Conservation (phyloP, 2,329 filamentous ascomycete genomes). For the Samsoniella hepiali region DNA sequence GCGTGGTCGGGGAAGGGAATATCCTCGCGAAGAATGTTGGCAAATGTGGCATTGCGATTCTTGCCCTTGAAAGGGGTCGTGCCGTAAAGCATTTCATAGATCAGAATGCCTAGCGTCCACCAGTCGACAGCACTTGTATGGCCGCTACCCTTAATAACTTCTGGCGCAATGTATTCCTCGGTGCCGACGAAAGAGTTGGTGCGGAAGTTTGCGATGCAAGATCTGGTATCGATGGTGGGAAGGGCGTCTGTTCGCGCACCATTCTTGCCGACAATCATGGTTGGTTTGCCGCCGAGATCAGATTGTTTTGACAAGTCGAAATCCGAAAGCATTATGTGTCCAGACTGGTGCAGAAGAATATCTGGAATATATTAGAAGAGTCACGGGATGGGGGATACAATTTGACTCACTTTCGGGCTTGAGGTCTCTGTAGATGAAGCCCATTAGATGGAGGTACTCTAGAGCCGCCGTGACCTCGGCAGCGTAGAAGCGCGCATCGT, state of each 20-base stretch:
- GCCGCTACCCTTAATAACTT: slow-evolving; percentile 97
- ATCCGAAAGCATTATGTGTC: slow-evolving; percentile 99
- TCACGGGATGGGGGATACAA: slow-evolving; percentile 3
- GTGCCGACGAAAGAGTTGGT: slow-evolving; percentile 99
- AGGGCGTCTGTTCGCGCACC: slow-evolving; percentile 82
- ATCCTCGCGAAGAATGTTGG: slow-evolving; percentile 93
- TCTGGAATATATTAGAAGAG: slow-evolving; percentile 50
- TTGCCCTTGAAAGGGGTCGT: slow-evolving; percentile 99
- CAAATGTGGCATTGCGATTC: slow-evolving; percentile 96
- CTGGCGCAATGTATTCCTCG: slow-evolving; percentile 97
- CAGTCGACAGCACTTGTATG: slow-evolving; percentile 98
- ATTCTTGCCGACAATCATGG: slow-evolving; percentile 92
- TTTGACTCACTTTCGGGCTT: slow-evolving; percentile 86
- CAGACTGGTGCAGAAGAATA: slow-evolving; percentile 96
- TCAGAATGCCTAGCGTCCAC: slow-evolving; percentile 97
- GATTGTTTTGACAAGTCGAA: slow-evolving; percentile 99
- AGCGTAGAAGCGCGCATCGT: slow-evolving; percentile 95
- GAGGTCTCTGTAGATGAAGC: slow-evolving; percentile 96
- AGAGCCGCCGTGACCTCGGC: slow-evolving; percentile 95
- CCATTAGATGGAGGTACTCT: slow-evolving; percentile 97
- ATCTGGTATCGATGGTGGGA: slow-evolving; percentile 97
- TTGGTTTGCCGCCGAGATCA: slow-evolving; percentile 89
- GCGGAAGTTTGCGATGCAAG: slow-evolving; percentile 95
- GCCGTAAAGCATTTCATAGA: slow-evolving; percentile 98
- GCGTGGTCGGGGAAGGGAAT: slow-evolving; percentile 92